Percentiles rank a stretch among this genome's conserved stretches.
Evolutionary conservation across 208 protist genomes (phyloP).

Genomic region (Novymonas esmeraldas): DNA sequence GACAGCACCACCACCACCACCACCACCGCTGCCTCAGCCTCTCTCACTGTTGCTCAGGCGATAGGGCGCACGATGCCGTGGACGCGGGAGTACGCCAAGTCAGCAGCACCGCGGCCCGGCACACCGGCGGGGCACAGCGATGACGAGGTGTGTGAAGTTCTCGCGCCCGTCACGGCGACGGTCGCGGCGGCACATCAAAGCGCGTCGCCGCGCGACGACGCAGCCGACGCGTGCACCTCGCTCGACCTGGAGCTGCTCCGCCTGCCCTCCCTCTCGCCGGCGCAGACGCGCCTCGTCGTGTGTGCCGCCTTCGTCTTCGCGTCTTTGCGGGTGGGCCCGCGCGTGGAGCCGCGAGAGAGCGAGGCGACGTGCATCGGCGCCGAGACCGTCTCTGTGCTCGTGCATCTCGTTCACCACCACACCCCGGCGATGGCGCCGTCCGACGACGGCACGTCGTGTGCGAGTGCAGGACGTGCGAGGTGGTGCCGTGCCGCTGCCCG

Average conservation of each 20-base stretch:
- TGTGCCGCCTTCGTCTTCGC: constrained; percentile 17
- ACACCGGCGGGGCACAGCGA: background rate
- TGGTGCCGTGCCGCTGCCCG: constrained; percentile 16
- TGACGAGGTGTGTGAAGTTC: constrained; percentile 3
- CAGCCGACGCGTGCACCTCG: background rate
- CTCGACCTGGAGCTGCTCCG: constrained; percentile 15
- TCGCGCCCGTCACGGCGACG: constrained; percentile 4
- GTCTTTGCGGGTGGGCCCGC: background rate
- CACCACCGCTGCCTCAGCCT: no score
- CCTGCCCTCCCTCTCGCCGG: constrained; percentile 3
- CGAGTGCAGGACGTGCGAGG: background rate
- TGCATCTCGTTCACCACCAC: background rate
- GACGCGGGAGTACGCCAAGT: background rate
- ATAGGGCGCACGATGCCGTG: background rate
- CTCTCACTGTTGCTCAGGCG: background rate
- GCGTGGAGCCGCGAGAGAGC: background rate
- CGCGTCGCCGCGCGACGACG: background rate
- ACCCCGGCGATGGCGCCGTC: background rate
- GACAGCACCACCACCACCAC: background rate
- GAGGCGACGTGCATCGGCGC: background rate
- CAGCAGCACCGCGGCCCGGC: background rate
- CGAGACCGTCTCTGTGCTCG: background rate
- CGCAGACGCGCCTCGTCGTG: constrained; percentile 21
- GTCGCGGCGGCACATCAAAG: background rate
- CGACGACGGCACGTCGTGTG: background rate